Evolutionary conservation across 257 asterid species (phyloP).

Genomic region (Orobanche coerulescens): DNA sequence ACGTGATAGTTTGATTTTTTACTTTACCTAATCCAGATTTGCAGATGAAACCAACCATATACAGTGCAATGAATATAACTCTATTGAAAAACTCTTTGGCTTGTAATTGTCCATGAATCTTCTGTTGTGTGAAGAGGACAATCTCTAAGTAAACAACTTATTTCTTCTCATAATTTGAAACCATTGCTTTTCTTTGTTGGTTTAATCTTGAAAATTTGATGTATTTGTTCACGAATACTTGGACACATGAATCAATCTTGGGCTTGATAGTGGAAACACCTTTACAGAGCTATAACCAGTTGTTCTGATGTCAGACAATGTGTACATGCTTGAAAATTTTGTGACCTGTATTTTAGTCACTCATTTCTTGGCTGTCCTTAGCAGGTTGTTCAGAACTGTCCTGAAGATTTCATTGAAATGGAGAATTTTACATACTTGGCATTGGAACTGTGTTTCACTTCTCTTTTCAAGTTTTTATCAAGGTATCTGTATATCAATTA

Average conservation of each 20-base stretch:
- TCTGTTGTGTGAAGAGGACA: conserved; percentile 16
- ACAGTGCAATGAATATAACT: conserved; percentile 4
- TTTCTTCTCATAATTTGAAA: conserved; percentile 7
- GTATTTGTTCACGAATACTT: conserved; percentile 8
- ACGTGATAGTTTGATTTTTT: conserved; percentile 14
- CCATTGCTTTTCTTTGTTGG: background rate
- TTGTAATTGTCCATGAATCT: conserved; percentile 6
- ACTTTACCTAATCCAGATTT: conserved; percentile 13
- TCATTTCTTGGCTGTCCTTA: conserved; percentile 31
- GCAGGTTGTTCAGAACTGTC: conserved; percentile 83
- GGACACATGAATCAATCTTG: background rate
- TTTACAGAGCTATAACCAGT: conserved; percentile 6
- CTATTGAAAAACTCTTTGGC: background rate
- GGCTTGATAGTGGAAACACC: conserved; percentile 9
- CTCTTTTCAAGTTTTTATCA: conserved; percentile 47
- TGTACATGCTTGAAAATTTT: conserved; percentile 10
- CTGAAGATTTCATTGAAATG: conserved; percentile 55
- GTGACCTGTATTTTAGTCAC: conserved; percentile 13
- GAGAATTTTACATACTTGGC: conserved; percentile 57
- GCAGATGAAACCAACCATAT: conserved; percentile 13
- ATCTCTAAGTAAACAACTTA: conserved; percentile 7
- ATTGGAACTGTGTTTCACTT: conserved; percentile 68
- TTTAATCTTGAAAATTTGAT: conserved; percentile 13
- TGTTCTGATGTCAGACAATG: conserved; percentile 17
- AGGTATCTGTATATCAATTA: conserved; percentile 40